A percentile compares a stretch with the other conserved stretches of the same genome.
These are phyloP conservation scores for Pseudonitzschia multiseries DNA, from an alignment of 108 stramenopile species.

Conservation along the genomic window DNA sequence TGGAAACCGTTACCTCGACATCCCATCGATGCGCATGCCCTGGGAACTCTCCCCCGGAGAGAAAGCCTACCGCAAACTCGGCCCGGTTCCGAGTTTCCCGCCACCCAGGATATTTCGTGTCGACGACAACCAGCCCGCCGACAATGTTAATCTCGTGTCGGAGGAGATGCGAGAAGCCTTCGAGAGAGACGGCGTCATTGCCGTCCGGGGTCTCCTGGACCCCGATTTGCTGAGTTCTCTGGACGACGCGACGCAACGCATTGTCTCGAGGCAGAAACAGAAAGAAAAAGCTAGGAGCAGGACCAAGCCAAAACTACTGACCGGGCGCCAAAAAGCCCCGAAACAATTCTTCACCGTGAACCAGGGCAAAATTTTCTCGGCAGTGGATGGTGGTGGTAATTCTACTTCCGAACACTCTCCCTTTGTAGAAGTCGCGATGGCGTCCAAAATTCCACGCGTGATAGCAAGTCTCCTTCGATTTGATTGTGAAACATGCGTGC, in stretches of 20 bases:
- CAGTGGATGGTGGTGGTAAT: conserved; percentile 9
- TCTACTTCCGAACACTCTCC: conserved; percentile 8
- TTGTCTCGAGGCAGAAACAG: conserved; percentile 28
- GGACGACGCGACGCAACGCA: conserved; percentile 26
- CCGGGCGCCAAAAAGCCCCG: neutral
- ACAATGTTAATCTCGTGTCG: conserved; percentile 1
- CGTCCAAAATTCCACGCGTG: conserved; percentile 39
- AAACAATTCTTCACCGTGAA: conserved; percentile 67
- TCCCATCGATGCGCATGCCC: neutral
- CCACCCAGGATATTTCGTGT: conserved; percentile 26
- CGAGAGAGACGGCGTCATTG: conserved; percentile 57
- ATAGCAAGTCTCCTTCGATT: conserved; percentile 15
- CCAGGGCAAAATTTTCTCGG: conserved; percentile 55
- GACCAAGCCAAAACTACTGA: conserved; percentile 18
- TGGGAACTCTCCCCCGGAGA: neutral
- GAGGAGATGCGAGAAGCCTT: conserved; percentile 36
- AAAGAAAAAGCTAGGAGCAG: conserved; percentile 13
- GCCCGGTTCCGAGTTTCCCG: conserved; percentile 35
- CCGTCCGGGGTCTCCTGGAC: conserved; percentile 58
- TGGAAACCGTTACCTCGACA: no score
- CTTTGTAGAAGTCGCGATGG: conserved; percentile 39
- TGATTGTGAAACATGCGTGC: neutral
- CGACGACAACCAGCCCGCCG: conserved; percentile 4
- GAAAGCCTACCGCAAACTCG: conserved; percentile 29
- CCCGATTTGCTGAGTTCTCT: conserved; percentile 24